Percentiles rank a stretch among this genome's conserved stretches.
Conservation (phyloP, 2,329 filamentous ascomycete species). For the Cladophialophora psammophila region DNA sequence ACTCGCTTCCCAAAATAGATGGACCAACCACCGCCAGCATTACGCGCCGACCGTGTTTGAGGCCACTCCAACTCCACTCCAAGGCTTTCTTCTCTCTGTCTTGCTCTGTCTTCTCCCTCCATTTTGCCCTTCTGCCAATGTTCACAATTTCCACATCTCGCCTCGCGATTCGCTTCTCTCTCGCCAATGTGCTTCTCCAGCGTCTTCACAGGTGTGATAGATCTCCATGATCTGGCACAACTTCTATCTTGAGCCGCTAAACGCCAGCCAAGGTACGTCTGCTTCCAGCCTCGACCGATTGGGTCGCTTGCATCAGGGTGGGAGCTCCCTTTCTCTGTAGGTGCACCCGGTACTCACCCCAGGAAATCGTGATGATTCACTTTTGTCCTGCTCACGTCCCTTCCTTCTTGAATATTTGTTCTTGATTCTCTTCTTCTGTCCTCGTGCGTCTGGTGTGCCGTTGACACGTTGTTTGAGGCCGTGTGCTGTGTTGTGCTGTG, state of each 20-base stretch:
- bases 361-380: background rate
- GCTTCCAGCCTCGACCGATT: conserved; percentile 25
- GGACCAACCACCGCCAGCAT: conserved; percentile 24
- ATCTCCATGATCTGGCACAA: conserved; percentile 31
- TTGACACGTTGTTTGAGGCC: conserved; percentile 29
- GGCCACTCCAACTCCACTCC: conserved; percentile 12
- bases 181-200: conserved; percentile 21
- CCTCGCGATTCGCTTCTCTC: conserved; percentile 20
- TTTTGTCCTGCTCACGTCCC: conserved; percentile 15
- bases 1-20: conserved; percentile 24
- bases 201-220: conserved; percentile 37
- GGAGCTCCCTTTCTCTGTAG: conserved; percentile 13
- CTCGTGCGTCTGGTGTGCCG: conserved; percentile 23
- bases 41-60: conserved; percentile 32
- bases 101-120: conserved; percentile 8
- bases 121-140: conserved; percentile 4
- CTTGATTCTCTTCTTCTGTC: conserved; percentile 25
- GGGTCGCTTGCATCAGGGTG: conserved; percentile 18
- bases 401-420: conserved; percentile 20
- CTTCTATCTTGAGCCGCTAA: conserved; percentile 36
- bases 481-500: background rate
- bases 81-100: conserved; percentile 5
- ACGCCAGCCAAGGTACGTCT: conserved; percentile 32
- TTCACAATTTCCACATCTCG: conserved; percentile 23
- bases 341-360: conserved; percentile 4